Evolutionary conservation across 768 basidiomycete species (phyloP).

Genomic region (Calocybe indica): DNA sequence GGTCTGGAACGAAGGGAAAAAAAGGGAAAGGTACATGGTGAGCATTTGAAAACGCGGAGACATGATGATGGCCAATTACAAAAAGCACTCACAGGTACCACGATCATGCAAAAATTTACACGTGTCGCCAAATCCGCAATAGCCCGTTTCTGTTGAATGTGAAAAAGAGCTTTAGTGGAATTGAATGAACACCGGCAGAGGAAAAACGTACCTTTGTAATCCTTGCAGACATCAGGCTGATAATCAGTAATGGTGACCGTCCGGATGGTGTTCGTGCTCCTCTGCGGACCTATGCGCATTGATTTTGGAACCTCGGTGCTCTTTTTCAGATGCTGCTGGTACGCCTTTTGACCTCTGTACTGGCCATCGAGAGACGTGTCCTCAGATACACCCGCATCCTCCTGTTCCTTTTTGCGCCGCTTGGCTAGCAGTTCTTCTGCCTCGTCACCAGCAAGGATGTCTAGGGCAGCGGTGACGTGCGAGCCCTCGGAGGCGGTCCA

Average conservation of each 20-base stretch:
- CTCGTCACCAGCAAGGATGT: conserved; percentile 80
- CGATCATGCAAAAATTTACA: conserved; percentile 99
- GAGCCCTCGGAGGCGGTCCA: conserved; percentile 69
- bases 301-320: conserved; percentile 80
- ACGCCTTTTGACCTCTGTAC: conserved; percentile 82
- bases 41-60: conserved; percentile 1
- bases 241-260: conserved; percentile 96
- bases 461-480: conserved; percentile 64
- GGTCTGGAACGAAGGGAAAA: conserved; percentile 42
- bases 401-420: conserved; percentile 54
- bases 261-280: conserved; percentile 75
- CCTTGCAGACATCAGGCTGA: conserved; percentile 99
- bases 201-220: conserved; percentile 83
- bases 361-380: conserved; percentile 49
- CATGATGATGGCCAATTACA: conserved; percentile 3
- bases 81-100: conserved; percentile 70
- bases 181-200: neutral
- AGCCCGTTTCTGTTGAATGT: conserved; percentile 77
- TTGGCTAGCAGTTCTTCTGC: conserved; percentile 73
- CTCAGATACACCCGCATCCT: conserved; percentile 28
- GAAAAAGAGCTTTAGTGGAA: neutral
- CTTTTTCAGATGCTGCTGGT: conserved; percentile 76
- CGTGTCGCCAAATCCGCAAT: conserved; percentile 97
- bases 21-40: conserved; percentile 4
- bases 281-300: conserved; percentile 80